These are phyloP conservation scores for Lactarius vividus DNA, from an alignment of 768 basidiomycete species.

Conservation along the genomic window DNA sequence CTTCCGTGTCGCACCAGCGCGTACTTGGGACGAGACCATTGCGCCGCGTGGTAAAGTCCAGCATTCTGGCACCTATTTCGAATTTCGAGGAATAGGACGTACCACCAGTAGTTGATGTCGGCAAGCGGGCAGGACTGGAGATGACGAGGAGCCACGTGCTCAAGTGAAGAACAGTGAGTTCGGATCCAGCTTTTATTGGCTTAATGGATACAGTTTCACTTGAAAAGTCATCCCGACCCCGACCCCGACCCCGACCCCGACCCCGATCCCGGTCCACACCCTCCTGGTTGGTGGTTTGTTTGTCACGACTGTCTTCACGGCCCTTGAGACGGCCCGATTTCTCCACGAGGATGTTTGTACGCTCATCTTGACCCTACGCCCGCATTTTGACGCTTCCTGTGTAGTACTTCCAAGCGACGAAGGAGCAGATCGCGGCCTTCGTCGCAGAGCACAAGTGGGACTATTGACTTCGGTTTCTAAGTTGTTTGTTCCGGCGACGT, in stretches of 20 bases:
- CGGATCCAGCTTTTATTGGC: not conserved
- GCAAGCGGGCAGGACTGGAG: slow-evolving; percentile 34
- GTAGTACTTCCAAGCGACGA: slow-evolving; percentile 73
- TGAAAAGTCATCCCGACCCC: slow-evolving; percentile 57
- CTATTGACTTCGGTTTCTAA: slow-evolving; percentile 56
- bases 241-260: too few species aligned
- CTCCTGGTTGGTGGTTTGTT: slow-evolving; percentile 62
- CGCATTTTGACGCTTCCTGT: not conserved
- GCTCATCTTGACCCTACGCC: not conserved
- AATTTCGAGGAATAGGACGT: slow-evolving; percentile 64
- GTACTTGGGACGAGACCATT: slow-evolving; percentile 81
- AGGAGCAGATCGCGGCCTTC: slow-evolving; percentile 65
- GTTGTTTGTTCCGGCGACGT: not conserved
- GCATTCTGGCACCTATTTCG: slow-evolving; percentile 84
- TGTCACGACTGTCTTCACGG: slow-evolving; percentile 60
- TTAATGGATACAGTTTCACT: slow-evolving; percentile 20
- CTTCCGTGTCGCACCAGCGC: slow-evolving; percentile 73
- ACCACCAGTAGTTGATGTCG: slow-evolving; percentile 46
- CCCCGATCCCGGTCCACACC: too few species aligned
- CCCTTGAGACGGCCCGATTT: slow-evolving; percentile 61
- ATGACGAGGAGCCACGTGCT: slow-evolving; percentile 40
- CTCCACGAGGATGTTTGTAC: slow-evolving; percentile 64
- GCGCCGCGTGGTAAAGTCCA: slow-evolving; percentile 72
- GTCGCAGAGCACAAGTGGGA: slow-evolving; percentile 90
- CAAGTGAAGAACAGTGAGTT: slow-evolving; percentile 44